Percentiles rank a stretch among this genome's conserved stretches.
These are phyloP conservation scores for Stachybotrys chlorohalonatus DNA, from an alignment of 2,329 filamentous ascomycete species.

Conservation along the genomic window DNA sequence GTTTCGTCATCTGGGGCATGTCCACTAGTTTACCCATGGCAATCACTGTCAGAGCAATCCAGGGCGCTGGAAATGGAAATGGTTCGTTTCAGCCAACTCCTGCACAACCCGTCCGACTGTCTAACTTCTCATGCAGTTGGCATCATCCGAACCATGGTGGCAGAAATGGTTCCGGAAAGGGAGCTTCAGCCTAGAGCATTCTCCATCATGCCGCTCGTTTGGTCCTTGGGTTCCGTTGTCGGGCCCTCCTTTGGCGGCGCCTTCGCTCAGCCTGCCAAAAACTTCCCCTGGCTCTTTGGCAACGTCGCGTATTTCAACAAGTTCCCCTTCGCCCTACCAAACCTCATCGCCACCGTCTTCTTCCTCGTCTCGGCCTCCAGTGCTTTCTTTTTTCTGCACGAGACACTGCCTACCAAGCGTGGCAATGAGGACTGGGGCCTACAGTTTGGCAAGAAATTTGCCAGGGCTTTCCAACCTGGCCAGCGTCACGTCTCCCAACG, in stretches of 20 bases:
- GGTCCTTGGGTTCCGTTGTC: constrained; percentile 80
- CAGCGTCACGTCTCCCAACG: constrained; percentile 19
- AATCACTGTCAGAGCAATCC: constrained; percentile 65
- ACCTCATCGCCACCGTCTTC: constrained; percentile 65
- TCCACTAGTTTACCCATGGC: constrained; percentile 73
- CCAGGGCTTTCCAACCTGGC: constrained; percentile 23
- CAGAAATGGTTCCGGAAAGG: constrained; percentile 82
- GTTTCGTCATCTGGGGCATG: constrained; percentile 76
- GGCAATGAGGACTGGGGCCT: constrained; percentile 67
- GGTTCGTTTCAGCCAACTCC: constrained; percentile 28
- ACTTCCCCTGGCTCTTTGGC: constrained; percentile 64
- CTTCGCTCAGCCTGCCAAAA: constrained; percentile 69
- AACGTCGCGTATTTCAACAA: constrained; percentile 56
- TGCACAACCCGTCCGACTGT: neutral
- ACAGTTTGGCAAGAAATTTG: constrained; percentile 59
- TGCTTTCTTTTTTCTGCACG: constrained; percentile 72
- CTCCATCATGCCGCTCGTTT: constrained; percentile 84
- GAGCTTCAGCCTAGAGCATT: constrained; percentile 85
- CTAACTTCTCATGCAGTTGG: constrained; percentile 45
- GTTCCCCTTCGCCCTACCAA: constrained; percentile 80
- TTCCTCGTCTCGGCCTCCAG: constrained; percentile 70
- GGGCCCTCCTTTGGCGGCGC: constrained; percentile 83
- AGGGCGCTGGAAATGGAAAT: constrained; percentile 82
- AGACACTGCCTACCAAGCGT: constrained; percentile 70
- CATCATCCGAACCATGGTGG: constrained; percentile 85